Base-by-base conservation (phyloP, 768 basidiomycete genomes). In the Lepiota subincarnata region DNA sequence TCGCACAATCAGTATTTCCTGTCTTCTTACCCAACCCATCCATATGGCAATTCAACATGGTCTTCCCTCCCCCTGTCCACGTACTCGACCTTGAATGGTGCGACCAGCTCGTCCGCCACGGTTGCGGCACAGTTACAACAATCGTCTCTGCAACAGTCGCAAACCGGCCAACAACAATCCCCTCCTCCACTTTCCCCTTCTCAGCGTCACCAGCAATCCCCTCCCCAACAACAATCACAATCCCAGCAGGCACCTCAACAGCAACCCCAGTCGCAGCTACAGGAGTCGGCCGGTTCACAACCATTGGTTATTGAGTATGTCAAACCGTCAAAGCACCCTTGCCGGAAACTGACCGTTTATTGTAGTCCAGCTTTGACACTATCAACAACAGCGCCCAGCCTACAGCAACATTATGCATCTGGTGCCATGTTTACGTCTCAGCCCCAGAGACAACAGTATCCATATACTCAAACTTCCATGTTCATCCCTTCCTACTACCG, bases 51-150 rank as follows among this genome's bases (percentile, higher is more conserved):
- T 2, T 59, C 75, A 1, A 60, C 66, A 16, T 62, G 73, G 22
- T 44, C 66, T 6, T 52, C 68, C 39, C 69, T 89, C 1, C 88
- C 88, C 0, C 65, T 90, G 24, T 89, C 88, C 12, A 82, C 70
- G 55, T 90, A 89, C 56, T 90, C 89, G n/a, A 81, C 82, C 42
- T 68, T 89, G 44, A 88, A 89, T 64, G 87, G 86, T 13, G 86
- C 87, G n/a, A 87, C 85, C 10, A 79, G 72, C 1, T 68, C 76
- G 13, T 66, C 75, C 31, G 62, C 73, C 10, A 47, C 71, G 6
- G 55, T 72, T 4, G 50, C 66, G 14, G 57, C 70, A 1, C 66
- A 62, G 46, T 40, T 56, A 19, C 61, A 59, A 41, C 52, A 58
- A 35, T 64, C 57, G 35, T 66, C 60, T 31, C 31, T 7, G 7